Conservation (phyloP, 352 stramenopile species). For the Aphanomyces astaci region DNA sequence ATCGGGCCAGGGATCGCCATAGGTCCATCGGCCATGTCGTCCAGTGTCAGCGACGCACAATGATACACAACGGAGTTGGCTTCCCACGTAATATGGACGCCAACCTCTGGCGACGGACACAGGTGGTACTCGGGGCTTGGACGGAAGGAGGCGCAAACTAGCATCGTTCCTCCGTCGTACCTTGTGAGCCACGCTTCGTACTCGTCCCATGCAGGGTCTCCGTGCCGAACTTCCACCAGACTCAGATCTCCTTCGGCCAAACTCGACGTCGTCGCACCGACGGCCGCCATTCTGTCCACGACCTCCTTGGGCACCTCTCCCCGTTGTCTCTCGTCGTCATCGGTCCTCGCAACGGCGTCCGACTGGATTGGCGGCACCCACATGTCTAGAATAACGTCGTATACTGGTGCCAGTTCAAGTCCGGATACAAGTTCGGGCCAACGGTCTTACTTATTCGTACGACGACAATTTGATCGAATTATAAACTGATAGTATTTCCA, state of each 20-base stretch:
- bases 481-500: too few species aligned
- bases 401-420: too few species aligned
- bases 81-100: background rate
- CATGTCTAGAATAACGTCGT: too few species aligned
- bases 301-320: background rate
- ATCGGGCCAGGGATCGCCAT: background rate
- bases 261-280: background rate
- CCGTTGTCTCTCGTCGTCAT: too few species aligned
- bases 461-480: too few species aligned
- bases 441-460: too few species aligned
- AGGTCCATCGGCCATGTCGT: background rate
- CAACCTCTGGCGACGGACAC: background rate
- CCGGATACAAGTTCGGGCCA: too few species aligned
- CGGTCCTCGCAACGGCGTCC: too few species aligned
- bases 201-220: background rate
- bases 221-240: background rate
- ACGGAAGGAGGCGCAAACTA: background rate
- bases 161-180: background rate
- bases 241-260: background rate
- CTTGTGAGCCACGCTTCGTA: background rate
- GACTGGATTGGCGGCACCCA: too few species aligned
- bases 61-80: background rate
- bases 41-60: background rate
- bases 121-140: background rate
- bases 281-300: background rate